Evolutionary conservation across 352 stramenopile genomes (phyloP).

Genomic region (Aphanomyces euteiches): DNA sequence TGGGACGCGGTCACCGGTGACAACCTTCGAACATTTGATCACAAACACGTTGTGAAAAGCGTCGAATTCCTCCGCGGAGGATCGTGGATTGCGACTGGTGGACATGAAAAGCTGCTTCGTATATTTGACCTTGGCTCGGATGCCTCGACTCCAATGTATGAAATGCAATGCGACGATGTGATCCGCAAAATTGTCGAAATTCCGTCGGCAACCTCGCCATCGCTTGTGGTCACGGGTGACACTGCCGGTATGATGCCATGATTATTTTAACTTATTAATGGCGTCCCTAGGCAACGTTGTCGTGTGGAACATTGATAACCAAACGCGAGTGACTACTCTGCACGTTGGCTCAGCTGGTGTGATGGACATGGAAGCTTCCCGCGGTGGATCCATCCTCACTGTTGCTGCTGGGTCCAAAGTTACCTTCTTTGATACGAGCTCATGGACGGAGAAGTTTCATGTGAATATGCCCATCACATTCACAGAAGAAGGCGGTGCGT

Average conservation of each 20-base stretch:
- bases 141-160: conserved; percentile 37
- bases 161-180: conserved; percentile 59
- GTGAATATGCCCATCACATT: conserved; percentile 88
- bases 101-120: conserved; percentile 93
- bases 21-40: conserved; percentile 88
- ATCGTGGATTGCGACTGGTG: conserved; percentile 84
- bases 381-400: conserved; percentile 72
- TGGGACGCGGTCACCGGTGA: conserved; percentile 96
- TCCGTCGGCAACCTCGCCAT: conserved; percentile 31
- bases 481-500: conserved; percentile 87
- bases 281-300: conserved; percentile 35
- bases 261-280: background rate
- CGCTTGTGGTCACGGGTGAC: conserved; percentile 60
- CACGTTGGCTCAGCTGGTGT: conserved; percentile 55
- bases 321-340: conserved; percentile 45
- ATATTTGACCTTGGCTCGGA: conserved; percentile 84
- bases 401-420: conserved; percentile 93
- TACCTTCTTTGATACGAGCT: conserved; percentile 91
- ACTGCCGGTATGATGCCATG: conserved; percentile 49
- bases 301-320: conserved; percentile 63
- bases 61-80: conserved; percentile 90
- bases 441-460: conserved; percentile 72
- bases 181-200: conserved; percentile 81
- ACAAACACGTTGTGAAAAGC: conserved; percentile 97
- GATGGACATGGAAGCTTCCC: conserved; percentile 81